These are phyloP conservation scores for Coleophoma crateriformis DNA, from an alignment of 2,329 filamentous ascomycete species.

Conservation along the genomic window DNA sequence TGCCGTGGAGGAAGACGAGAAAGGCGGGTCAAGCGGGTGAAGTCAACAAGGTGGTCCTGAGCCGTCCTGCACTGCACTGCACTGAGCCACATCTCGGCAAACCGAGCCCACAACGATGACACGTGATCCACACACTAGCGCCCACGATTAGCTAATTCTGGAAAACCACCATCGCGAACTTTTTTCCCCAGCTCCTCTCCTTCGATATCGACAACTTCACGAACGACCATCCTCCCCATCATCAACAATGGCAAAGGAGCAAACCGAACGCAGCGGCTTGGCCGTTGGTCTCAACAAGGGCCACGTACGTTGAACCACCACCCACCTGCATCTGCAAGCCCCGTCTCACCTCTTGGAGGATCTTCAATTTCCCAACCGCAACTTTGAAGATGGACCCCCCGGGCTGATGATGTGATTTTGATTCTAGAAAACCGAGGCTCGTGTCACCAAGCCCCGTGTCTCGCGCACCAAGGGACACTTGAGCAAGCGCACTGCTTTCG, in stretches of 20 bases:
- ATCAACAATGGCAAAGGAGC: conserved; percentile 51
- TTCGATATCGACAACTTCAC: background rate
- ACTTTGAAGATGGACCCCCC: too few species aligned
- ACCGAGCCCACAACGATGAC: background rate
- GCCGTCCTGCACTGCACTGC: too few species aligned
- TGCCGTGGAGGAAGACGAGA: too few species aligned
- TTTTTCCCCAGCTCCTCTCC: background rate
- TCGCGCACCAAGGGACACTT: conserved; percentile 90
- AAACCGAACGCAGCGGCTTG: conserved; percentile 51
- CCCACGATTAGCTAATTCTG: background rate
- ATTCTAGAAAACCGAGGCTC: conserved; percentile 73
- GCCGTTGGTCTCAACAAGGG: conserved; percentile 58
- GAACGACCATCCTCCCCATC: conserved; percentile 10
- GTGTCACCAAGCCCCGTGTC: conserved; percentile 72
- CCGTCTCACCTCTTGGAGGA: conserved; percentile 70
- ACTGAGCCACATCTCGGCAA: too few species aligned
- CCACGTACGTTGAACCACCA: conserved; percentile 46
- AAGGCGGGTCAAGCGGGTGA: too few species aligned
- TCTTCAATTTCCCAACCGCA: conserved; percentile 39
- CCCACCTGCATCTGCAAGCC: conserved; percentile 7
- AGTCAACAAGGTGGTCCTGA: too few species aligned
- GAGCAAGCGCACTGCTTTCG: conserved; percentile 95
- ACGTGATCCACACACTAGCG: background rate
- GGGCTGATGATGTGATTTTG: too few species aligned
- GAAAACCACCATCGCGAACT: background rate